Evolutionary conservation across 2,329 filamentous ascomycete species (phyloP).

Genomic region (Penicillium sclerotiorum): DNA sequence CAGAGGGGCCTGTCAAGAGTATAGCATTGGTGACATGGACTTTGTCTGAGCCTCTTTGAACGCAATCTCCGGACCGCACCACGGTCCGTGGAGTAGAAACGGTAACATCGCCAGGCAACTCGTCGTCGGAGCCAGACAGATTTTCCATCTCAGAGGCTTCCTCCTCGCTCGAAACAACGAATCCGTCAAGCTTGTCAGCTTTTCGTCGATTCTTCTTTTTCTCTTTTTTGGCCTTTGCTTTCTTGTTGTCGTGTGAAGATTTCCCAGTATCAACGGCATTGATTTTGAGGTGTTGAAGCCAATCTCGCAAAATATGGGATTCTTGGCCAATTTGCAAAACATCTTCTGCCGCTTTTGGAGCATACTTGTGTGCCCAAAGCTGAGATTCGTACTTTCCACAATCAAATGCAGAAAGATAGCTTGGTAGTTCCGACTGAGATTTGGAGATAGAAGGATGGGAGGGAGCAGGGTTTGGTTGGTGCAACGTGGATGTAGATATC

Average conservation of each 20-base stretch:
- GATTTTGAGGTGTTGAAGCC: conserved; percentile 77
- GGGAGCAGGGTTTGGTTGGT: conserved; percentile 5
- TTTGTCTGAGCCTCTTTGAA: conserved; percentile 45
- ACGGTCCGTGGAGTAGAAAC: conserved; percentile 41
- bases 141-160: conserved; percentile 71
- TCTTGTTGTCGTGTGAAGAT: conserved; percentile 30
- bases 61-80: conserved; percentile 46
- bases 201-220: conserved; percentile 59
- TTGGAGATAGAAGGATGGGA: conserved; percentile 59
- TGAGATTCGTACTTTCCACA: conserved; percentile 70
- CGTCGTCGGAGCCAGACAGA: conserved; percentile 62
- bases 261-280: conserved; percentile 70
- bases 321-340: conserved; percentile 77
- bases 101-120: conserved; percentile 44
- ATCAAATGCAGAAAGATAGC: conserved; percentile 77
- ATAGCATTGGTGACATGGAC: conserved; percentile 69
- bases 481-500: conserved; percentile 26
- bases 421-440: conserved; percentile 63
- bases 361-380: conserved; percentile 83
- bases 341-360: conserved; percentile 67
- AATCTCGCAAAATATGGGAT: conserved; percentile 71
- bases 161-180: conserved; percentile 78
- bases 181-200: conserved; percentile 72
- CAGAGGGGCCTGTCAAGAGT: conserved; percentile 85
- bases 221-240: conserved; percentile 26